Evolutionary conservation across 1,284 basidiomycete genomes (phyloP), one percentile per base, ranked within the genome.

Genomic region (Leccinum solheimii): DNA sequence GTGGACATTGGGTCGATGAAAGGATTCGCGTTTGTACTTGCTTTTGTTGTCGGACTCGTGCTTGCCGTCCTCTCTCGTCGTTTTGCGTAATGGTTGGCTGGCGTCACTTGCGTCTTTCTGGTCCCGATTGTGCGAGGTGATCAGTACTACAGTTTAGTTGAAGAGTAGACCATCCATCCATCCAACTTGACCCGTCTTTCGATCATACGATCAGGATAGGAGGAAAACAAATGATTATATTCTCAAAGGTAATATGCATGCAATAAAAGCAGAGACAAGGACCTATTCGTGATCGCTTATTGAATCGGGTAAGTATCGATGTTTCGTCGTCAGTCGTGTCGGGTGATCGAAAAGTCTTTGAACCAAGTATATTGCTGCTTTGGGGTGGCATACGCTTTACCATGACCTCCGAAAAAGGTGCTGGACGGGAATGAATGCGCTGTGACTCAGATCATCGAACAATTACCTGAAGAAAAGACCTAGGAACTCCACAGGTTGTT

Each of bases 361-460:
- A 91, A 92, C 86, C 87, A 91, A 1, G 82, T 79, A 67, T 86
- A 86, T 72, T 91, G 90, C 70, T 91, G 86, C 65, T 75, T 82
- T 5, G 90, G 88, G 7, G 87, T 85, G 13, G 86, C 87, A 64
- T 84, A 92, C 56, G 80, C 69, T 5, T 75, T 67, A 5, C 84
- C 84, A 64, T 91, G 88, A 0, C 90, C 91, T 23, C 90, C 90
- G 68, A 92, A 92, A 76, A 92, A 92, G 5, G 91, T 91, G 67
- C 90, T 91, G 4, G 27, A 13, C 51, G 9, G 45, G 55, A 23
- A 56, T 63, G 52, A 58, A 32, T 23, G 57, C 2, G 2, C 9
- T 3, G 5, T 4, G 23, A 32, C 6, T 5, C 21, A 7, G 57
- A 19, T 16, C 40, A 3, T 45, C 10, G 13, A 8, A 9, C 59